A percentile compares a stretch with the other conserved stretches of the same genome.
These are phyloP conservation scores for Aspergillus wentii DNA, from an alignment of 495 filamentous ascomycete genomes.

Conservation along the genomic window DNA sequence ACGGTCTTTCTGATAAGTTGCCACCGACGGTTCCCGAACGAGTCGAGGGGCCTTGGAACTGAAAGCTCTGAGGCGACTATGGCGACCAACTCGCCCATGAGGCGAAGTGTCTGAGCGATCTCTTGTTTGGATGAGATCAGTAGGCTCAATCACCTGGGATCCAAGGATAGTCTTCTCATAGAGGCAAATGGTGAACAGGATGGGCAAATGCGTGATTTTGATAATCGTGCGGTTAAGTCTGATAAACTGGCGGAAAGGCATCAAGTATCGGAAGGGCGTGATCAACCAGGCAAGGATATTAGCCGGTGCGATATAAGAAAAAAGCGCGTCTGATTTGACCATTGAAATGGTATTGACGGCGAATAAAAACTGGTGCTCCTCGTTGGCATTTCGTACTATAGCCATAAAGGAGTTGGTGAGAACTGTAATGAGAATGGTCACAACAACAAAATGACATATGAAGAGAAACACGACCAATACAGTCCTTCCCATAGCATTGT, in stretches of 20 bases:
- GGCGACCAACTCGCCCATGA: constrained; percentile 23
- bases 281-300: constrained; percentile 87
- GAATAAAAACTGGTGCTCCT: constrained; percentile 92
- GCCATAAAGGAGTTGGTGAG: constrained; percentile 92
- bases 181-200: constrained; percentile 76
- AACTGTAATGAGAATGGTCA: constrained; percentile 89
- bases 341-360: constrained; percentile 92
- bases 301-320: constrained; percentile 84
- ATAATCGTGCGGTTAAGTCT: constrained; percentile 79
- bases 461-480: constrained; percentile 79
- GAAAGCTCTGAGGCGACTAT: constrained; percentile 59
- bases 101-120: constrained; percentile 26
- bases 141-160: constrained; percentile 64
- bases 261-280: constrained; percentile 69
- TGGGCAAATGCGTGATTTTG: constrained; percentile 82
- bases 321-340: constrained; percentile 91
- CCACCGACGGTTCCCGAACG: constrained; percentile 74
- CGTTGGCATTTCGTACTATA: constrained; percentile 83
- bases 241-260: constrained; percentile 76
- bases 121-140: constrained; percentile 58
- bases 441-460: constrained; percentile 91
- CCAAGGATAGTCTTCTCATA: constrained; percentile 79
- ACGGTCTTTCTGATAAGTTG: constrained; percentile 80
- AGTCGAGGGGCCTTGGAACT: constrained; percentile 56
- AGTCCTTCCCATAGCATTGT: constrained; percentile 68